phyloP scores from a whole-genome alignment of 345 rosid genomes.

The Hirschfeldia incana region DNA sequence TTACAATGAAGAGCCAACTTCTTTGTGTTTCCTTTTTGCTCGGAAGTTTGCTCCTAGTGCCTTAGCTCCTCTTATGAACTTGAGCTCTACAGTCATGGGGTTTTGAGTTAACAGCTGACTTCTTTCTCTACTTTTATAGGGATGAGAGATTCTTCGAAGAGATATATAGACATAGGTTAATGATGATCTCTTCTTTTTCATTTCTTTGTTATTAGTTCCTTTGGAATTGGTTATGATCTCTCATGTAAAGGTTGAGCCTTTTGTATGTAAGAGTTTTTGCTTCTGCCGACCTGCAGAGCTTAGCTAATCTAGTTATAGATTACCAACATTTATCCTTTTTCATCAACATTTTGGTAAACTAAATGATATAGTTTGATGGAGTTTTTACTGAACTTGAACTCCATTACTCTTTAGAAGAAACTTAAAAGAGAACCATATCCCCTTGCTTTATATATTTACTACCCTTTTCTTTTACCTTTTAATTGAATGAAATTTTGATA shows the following conservation, averaged over 20 bases:
- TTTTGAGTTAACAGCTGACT: constrained; percentile 45
- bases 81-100: constrained; percentile 66
- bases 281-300: constrained; percentile 30
- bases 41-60: constrained; percentile 83
- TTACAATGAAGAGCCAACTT: constrained; percentile 63
- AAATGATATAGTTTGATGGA: constrained; percentile 5
- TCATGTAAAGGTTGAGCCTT: constrained; percentile 33
- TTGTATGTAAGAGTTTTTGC: constrained; percentile 36
- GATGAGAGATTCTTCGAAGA: constrained; percentile 33
- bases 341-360: constrained; percentile 1
- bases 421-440: background rate
- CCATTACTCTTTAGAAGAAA: constrained; percentile 4
- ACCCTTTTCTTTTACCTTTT: too few species aligned
- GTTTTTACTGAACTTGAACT: background rate
- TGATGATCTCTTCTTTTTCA: background rate
- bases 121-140: background rate
- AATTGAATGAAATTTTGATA: too few species aligned
- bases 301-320: constrained; percentile 34
- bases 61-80: constrained; percentile 68
- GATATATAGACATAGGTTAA: constrained; percentile 31
- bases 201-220: constrained; percentile 22
- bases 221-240: constrained; percentile 12
- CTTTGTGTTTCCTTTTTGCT: constrained; percentile 81
- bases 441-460: too few species aligned
- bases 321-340: background rate